These are phyloP conservation scores for Geotrichum aggregatum DNA, from an alignment of 1,139 yeast species.

Conservation along the genomic window DNA sequence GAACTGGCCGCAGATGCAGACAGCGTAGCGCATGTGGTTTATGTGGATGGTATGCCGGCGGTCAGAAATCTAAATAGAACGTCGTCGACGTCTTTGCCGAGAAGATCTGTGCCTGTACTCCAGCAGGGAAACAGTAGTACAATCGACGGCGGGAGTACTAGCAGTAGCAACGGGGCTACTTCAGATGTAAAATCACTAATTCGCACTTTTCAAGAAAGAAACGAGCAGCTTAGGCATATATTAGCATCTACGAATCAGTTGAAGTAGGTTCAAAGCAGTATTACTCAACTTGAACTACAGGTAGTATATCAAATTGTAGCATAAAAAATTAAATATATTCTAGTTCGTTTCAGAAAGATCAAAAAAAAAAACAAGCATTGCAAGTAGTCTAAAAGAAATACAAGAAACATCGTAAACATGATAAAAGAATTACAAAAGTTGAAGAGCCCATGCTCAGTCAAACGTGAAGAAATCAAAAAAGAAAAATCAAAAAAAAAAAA, in stretches of 20 bases:
- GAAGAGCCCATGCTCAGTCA: neutral
- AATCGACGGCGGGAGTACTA: neutral
- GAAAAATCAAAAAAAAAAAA: neutral
- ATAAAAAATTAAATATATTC: too few relatives aligned
- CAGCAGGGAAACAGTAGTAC: neutral
- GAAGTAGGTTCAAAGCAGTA: too few relatives aligned
- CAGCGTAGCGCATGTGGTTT: constrained; percentile 20
- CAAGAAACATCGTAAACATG: too few relatives aligned
- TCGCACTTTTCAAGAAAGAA: constrained; percentile 8
- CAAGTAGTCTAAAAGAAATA: too few relatives aligned
- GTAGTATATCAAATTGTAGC: too few relatives aligned
- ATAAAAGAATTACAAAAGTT: too few relatives aligned
- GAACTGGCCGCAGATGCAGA: constrained; percentile 19
- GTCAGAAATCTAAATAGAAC: neutral
- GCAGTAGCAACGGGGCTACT: neutral
- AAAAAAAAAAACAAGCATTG: too few relatives aligned
- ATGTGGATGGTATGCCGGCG: constrained; percentile 13
- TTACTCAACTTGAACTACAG: too few relatives aligned
- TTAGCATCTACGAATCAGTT: neutral
- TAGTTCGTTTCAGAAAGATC: too few relatives aligned
- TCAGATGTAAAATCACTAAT: constrained; percentile 6
- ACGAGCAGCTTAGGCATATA: constrained; percentile 11
- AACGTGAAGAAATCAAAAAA: neutral
- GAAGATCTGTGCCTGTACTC: too few relatives aligned
- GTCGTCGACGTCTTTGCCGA: neutral